phyloP scores from a whole-genome alignment of 345 rosid species.

The Gossypium arboreum region DNA sequence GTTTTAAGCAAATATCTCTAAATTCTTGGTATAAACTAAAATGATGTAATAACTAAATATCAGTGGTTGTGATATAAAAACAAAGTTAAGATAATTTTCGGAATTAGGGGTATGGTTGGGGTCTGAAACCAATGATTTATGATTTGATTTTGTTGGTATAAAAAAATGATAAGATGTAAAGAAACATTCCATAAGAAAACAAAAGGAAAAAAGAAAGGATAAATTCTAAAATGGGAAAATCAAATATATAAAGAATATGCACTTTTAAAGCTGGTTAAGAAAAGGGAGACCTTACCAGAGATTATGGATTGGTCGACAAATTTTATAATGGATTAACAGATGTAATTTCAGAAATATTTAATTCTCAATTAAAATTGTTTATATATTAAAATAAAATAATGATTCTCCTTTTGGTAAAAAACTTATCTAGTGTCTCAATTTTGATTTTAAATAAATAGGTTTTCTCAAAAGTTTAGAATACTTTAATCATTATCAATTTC shows the following conservation, averaged over 20 bases:
- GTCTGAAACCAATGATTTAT: constrained; percentile 8
- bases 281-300: neutral
- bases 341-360: too few species aligned
- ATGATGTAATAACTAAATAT: too few species aligned
- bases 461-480: too few species aligned
- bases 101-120: neutral
- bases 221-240: neutral
- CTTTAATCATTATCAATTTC: too few species aligned
- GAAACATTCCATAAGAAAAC: neutral
- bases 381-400: too few species aligned
- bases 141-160: constrained; percentile 1
- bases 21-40: neutral
- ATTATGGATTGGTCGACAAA: neutral
- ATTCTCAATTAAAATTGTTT: too few species aligned
- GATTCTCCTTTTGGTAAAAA: too few species aligned
- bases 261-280: neutral
- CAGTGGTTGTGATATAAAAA: neutral
- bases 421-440: too few species aligned
- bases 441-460: too few species aligned
- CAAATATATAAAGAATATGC: neutral
- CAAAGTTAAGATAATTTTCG: neutral
- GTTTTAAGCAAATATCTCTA: neutral
- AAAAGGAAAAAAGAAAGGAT: neutral
- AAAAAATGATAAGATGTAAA: neutral
- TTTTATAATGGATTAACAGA: neutral